Base-by-base conservation (phyloP, 2,329 filamentous ascomycete species). In the Colletotrichum viniferum region DNA sequence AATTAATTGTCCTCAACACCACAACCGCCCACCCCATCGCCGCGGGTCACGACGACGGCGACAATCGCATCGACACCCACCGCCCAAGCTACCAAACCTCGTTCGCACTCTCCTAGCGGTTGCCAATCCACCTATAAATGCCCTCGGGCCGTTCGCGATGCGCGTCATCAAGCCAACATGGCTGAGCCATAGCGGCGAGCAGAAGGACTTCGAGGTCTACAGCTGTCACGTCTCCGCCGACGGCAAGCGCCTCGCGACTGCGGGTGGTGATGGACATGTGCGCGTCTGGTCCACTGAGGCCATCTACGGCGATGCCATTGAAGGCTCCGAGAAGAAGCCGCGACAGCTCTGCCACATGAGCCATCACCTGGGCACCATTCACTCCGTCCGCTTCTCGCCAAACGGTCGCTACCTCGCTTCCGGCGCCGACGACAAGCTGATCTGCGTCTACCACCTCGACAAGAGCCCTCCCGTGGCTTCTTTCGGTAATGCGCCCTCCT, bases 201-300 rank as follows among this genome's bases (percentile, higher is more conserved):
- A 98, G 84, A 98, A 98, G 83, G 96, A 98, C 84, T 98, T 97
- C 83, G 97, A 99, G 86, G 96, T 98, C 79, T 99, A 98, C 88
- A 98, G 95, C 87, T 98, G 96, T 85, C 95, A 98, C 88, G 93
- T 99, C 78, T 99, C 97, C 32, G 95, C 97, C 16, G 97, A 99
- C 86, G 97, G 96, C 79, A 94, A 92, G 82, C 92, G 97, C 78
- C 90, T 99, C 73, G 97, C 96, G 64, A 98, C 97, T 24, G 97
- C 96, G 77, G 97, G 96, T 81, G 96, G 97, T 90, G 97, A 99
- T 89, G 96, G 97, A 82, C 95, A 98, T 84, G 97, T 99, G 76
- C 94, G 97, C 78, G 95, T 99, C 80, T 99, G 97, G 97, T 98
- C 96, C 26, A 98, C 95, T 74, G 96, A 98, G 80, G 94, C 97